Conservation (phyloP, 2,329 filamentous ascomycete species). For the Cadophora sp. region DNA sequence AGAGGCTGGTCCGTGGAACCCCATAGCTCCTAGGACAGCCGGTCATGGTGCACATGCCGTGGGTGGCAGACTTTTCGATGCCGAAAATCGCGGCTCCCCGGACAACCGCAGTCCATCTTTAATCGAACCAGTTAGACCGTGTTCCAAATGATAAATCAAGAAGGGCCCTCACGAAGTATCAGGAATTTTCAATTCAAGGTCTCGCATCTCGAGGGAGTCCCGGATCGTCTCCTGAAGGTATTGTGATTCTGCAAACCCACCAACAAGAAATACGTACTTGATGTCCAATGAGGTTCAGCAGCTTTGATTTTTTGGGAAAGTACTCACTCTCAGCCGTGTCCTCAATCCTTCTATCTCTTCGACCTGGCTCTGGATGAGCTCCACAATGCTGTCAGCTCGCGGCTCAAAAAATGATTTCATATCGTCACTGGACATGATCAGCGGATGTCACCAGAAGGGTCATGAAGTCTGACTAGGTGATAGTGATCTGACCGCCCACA, state of each 20-base stretch:
- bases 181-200: slow-evolving; percentile 17
- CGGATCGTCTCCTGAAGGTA: slow-evolving; percentile 25
- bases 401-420: slow-evolving; percentile 24
- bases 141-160: no score
- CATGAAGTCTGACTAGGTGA: slow-evolving; percentile 8
- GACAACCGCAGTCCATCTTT: slow-evolving; percentile 22
- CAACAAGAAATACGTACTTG: slow-evolving; percentile 25
- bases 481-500: slow-evolving; percentile 12
- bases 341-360: slow-evolving; percentile 1
- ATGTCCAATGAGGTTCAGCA: not conserved
- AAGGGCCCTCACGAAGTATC: slow-evolving; percentile 19
- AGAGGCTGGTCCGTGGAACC: not conserved
- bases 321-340: slow-evolving; percentile 5
- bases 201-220: slow-evolving; percentile 9
- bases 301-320: not conserved
- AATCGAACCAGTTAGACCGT: no score
- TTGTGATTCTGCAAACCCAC: slow-evolving; percentile 36
- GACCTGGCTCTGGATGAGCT: slow-evolving; percentile 37
- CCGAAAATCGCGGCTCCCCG: slow-evolving; percentile 33
- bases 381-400: slow-evolving; percentile 34
- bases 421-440: not conserved
- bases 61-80: slow-evolving; percentile 27
- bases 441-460: not conserved
- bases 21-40: no score
- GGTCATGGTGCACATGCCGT: no score